Conservation (phyloP, 2,329 filamentous ascomycete species). For the Hypoxylon sp. region DNA sequence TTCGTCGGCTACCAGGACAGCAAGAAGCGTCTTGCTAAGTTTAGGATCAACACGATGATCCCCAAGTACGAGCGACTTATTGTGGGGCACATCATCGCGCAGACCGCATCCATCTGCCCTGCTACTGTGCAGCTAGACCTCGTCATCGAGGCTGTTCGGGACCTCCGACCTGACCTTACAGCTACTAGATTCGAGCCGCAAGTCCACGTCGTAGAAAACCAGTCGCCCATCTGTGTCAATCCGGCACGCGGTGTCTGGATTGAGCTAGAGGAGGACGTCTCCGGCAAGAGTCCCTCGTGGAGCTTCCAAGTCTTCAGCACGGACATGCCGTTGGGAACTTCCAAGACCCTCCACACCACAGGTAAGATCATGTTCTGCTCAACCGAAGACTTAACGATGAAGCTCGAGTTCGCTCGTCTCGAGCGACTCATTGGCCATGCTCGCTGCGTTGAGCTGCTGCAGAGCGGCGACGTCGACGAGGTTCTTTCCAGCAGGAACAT, state of each 20-base stretch:
- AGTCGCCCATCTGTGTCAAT: conserved; percentile 39
- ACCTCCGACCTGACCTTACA: conserved; percentile 46
- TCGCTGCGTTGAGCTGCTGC: conserved; percentile 48
- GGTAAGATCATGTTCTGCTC: conserved; percentile 34
- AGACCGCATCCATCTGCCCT: conserved; percentile 54
- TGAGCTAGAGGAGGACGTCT: conserved; percentile 34
- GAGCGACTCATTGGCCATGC: conserved; percentile 51
- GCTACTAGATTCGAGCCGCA: conserved; percentile 44
- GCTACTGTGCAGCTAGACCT: conserved; percentile 53
- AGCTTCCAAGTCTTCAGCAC: conserved; percentile 36
- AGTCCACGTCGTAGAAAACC: conserved; percentile 29
- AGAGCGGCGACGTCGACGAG: conserved; percentile 47
- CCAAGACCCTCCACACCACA: conserved; percentile 32
- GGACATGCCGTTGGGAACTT: conserved; percentile 26
- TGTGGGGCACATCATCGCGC: conserved; percentile 54
- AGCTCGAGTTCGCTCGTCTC: conserved; percentile 45
- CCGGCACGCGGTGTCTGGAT: conserved; percentile 34
- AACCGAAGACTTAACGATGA: conserved; percentile 25
- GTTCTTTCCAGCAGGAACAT: conserved; percentile 53
- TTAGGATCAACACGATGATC: conserved; percentile 56
- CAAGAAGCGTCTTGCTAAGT: conserved; percentile 48
- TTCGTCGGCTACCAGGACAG: conserved; percentile 49
- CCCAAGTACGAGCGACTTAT: conserved; percentile 52
- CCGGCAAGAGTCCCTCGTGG: conserved; percentile 31
- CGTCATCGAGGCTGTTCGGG: conserved; percentile 49